Evolutionary conservation across 148 eudicot species (phyloP).

Genomic region (Heliamphora exappendiculata): DNA sequence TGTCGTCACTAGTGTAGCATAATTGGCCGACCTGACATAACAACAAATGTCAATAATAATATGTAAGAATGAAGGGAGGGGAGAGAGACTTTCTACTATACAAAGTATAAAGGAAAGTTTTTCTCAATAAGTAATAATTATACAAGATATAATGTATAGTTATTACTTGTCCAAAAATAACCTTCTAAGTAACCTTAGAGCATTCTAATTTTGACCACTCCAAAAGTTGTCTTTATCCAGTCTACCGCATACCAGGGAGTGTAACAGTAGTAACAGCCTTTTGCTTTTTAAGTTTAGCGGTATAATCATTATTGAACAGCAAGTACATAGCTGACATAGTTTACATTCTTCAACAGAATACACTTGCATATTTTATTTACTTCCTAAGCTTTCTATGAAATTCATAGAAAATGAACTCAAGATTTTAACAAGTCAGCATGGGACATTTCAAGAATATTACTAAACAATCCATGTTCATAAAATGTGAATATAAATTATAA

Average conservation of each 20-base stretch:
- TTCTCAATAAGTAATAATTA: too few relatives aligned
- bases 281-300: background rate
- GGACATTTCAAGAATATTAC: too few relatives aligned
- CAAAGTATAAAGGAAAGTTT: too few relatives aligned
- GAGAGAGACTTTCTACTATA: too few relatives aligned
- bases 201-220: too few relatives aligned
- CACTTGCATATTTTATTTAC: background rate
- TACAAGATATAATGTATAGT: too few relatives aligned
- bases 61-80: background rate
- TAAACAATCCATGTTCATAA: background rate
- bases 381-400: background rate
- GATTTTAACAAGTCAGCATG: too few relatives aligned
- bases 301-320: background rate
- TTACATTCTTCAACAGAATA: background rate
- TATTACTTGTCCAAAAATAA: too few relatives aligned
- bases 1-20: constrained; percentile 70
- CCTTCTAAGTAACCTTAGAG: too few relatives aligned
- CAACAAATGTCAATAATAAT: constrained; percentile 9
- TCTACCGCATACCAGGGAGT: background rate
- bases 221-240: background rate
- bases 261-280: too few relatives aligned
- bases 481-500: background rate
- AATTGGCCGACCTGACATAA: constrained; percentile 74
- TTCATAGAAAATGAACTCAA: too few relatives aligned
- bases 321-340: background rate